Conservation (phyloP, 2,329 filamentous ascomycete genomes). For the Neurospora crassa region DNA sequence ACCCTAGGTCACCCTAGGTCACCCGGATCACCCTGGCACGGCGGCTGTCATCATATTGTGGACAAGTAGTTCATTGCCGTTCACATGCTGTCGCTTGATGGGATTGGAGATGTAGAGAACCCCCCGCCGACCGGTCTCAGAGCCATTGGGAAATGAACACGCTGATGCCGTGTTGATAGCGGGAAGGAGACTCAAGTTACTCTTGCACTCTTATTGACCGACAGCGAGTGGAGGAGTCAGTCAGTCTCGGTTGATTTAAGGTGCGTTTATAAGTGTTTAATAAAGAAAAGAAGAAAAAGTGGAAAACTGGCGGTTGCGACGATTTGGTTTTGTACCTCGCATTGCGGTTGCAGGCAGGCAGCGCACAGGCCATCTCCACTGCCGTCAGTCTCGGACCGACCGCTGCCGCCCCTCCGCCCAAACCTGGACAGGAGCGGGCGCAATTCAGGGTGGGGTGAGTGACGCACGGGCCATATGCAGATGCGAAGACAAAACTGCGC, state of each 20-base stretch:
- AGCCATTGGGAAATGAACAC: background rate
- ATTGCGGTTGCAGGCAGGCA: background rate
- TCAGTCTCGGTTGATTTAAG: constrained; percentile 50
- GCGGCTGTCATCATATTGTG: background rate
- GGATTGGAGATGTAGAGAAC: background rate
- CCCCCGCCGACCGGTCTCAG: constrained; percentile 3
- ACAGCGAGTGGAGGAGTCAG: constrained; percentile 37
- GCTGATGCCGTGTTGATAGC: background rate
- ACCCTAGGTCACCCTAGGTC: too few relatives aligned
- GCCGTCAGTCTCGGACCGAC: background rate
- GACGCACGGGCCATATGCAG: background rate
- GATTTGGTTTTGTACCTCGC: background rate
- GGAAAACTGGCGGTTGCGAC: background rate
- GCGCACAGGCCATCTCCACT: constrained; percentile 4
- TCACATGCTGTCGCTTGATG: background rate
- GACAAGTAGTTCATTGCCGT: background rate
- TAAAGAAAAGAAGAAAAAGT: constrained; percentile 12
- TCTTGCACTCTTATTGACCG: constrained; percentile 33
- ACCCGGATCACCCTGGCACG: background rate
- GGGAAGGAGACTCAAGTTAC: background rate
- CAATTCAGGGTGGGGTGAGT: background rate
- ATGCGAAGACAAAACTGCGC: background rate
- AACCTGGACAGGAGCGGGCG: background rate
- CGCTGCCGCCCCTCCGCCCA: background rate
- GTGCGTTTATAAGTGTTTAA: constrained; percentile 42